Percentiles rank a stretch among this genome's conserved stretches.
phyloP scores from a whole-genome alignment of 345 rosid genomes.

The Combretum micranthum region DNA sequence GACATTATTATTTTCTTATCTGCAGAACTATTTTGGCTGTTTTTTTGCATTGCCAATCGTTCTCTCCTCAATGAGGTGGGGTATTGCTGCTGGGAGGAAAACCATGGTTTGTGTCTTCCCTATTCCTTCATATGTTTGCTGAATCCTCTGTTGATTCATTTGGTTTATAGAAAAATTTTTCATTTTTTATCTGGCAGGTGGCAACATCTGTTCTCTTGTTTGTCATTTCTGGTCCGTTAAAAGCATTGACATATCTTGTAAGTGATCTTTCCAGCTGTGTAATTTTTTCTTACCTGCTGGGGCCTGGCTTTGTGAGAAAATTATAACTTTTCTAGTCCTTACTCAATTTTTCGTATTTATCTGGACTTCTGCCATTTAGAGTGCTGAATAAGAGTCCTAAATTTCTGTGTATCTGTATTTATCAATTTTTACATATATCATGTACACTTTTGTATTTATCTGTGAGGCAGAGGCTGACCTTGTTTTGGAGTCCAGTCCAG shows the following conservation, averaged over 20 bases:
- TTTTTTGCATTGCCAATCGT: constrained; percentile 88
- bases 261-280: constrained; percentile 17
- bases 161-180: neutral
- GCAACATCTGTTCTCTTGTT: constrained; percentile 81
- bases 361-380: too few species aligned
- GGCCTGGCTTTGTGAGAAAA: neutral
- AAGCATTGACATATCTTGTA: constrained; percentile 82
- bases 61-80: constrained; percentile 86
- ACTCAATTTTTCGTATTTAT: too few species aligned
- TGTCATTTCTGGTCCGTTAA: constrained; percentile 85
- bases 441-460: too few species aligned
- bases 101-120: constrained; percentile 52
- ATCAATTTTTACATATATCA: too few species aligned
- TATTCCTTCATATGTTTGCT: too few species aligned
- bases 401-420: too few species aligned
- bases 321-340: too few species aligned
- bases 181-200: constrained; percentile 35
- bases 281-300: neutral
- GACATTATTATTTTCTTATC: constrained; percentile 1
- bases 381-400: too few species aligned
- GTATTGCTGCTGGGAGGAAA: constrained; percentile 86
- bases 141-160: too few species aligned
- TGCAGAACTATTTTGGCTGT: constrained; percentile 94
- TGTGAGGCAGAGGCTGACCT: too few species aligned
- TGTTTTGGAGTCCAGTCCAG: too few species aligned